phyloP scores from a whole-genome alignment of 1,139 yeast genomes.

The Candida sp. region DNA sequence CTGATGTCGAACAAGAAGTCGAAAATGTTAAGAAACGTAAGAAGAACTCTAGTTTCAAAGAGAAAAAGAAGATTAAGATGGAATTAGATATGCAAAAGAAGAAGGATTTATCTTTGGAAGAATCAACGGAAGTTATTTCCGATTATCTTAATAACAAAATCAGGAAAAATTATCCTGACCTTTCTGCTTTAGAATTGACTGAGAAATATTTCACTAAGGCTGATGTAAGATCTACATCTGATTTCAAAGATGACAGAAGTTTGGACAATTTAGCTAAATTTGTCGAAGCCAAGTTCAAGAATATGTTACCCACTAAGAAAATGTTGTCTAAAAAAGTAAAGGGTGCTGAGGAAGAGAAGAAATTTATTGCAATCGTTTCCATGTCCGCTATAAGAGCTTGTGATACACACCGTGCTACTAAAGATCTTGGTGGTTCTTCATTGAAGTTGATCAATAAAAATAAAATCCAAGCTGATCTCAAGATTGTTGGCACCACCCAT shows the following conservation, averaged over 20 bases:
- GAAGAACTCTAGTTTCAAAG: slow-evolving; percentile 32
- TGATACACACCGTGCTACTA: slow-evolving; percentile 63
- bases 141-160: slow-evolving; percentile 57
- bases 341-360: slow-evolving; percentile 17
- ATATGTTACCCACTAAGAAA: slow-evolving; percentile 37
- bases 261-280: slow-evolving; percentile 46
- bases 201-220: slow-evolving; percentile 52
- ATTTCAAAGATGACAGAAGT: slow-evolving; percentile 41
- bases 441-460: slow-evolving; percentile 67
- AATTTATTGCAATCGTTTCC: slow-evolving; percentile 55
- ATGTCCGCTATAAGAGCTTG: slow-evolving; percentile 75
- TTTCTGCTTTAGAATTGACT: slow-evolving; percentile 60
- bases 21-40: slow-evolving; percentile 22
- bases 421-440: slow-evolving; percentile 52
- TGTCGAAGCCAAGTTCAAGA: slow-evolving; percentile 38
- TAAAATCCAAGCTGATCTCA: slow-evolving; percentile 55
- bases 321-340: slow-evolving; percentile 18
- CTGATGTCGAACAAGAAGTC: slow-evolving; percentile 10
- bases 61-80: slow-evolving; percentile 57
- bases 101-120: slow-evolving; percentile 42
- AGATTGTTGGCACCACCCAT: slow-evolving; percentile 45
- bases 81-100: slow-evolving; percentile 55
- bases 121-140: slow-evolving; percentile 51
- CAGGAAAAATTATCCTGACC: slow-evolving; percentile 48
- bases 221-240: slow-evolving; percentile 50